Conservation (phyloP, 192 early-diverging fungal species). For the Rhizophagus clarus region DNA sequence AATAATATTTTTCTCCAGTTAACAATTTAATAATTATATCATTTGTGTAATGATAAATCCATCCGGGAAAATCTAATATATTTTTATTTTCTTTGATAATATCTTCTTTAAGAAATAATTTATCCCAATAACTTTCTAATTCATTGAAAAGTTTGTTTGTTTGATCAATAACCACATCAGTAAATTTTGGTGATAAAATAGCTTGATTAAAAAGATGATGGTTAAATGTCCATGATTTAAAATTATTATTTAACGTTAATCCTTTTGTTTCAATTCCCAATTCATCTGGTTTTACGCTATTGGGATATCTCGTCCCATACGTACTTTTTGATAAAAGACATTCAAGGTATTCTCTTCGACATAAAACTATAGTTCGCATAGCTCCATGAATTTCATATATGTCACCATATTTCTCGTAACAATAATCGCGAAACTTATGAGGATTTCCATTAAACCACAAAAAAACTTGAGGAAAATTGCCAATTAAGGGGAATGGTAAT, state of each 20-base stretch:
- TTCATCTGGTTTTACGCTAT: not conserved
- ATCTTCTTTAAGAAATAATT: not conserved
- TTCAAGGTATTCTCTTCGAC: no score
- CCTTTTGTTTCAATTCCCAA: not conserved
- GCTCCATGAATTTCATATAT: not conserved
- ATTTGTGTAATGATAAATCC: not conserved
- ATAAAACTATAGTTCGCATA: no score
- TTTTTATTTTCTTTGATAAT: not conserved
- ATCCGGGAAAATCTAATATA: not conserved
- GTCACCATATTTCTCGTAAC: not conserved
- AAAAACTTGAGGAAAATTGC: no score
- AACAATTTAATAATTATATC: not conserved
- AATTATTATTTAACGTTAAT: not conserved
- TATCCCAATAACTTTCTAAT: not conserved
- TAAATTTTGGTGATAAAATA: not conserved
- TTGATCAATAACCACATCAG: no score
- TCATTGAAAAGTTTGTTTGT: not conserved
- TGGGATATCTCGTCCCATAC: not conserved
- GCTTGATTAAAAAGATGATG: constrained; percentile 7
- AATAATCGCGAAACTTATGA: no score
- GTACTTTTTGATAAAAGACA: not conserved
- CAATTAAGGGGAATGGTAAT: no score
- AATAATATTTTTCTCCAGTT: not conserved
- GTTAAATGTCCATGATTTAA: not conserved
- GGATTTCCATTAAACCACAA: no score